Base-by-base conservation (phyloP, 768 basidiomycete genomes). In the Boletus fagicola region DNA sequence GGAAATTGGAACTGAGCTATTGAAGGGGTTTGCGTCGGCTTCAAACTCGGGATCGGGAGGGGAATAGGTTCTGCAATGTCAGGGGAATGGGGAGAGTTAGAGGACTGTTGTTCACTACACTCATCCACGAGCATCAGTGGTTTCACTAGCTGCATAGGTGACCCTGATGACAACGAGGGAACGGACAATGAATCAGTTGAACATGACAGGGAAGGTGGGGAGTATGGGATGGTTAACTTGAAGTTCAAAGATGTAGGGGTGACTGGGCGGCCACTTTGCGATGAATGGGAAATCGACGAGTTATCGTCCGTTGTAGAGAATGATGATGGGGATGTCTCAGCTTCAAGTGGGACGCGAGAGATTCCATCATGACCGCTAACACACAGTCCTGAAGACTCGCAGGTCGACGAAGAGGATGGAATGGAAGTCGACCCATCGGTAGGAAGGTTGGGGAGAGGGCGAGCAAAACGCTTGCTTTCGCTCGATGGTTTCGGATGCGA, bases 111-210 rank as follows among this genome's bases (percentile, higher is more conserved):
- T 49, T 71, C 71, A 51, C 33, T 56, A 49, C 57, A 63, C 20
- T 74, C 74, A 57, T 72, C 70, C 49, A 66, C 59, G 15, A 76
- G 65, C 5, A 72, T 71, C 30, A 82, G 66, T 60, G 79, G 62
- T 56, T 78, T 80, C 31, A 72, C 49, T 54, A 65, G 54, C 26
- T 61, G 62, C 20, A 68, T 57, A 5, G 72, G 71, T 36, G 71
- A 72, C 4, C 57, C 80, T 15, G 85, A 85, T 9, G 82, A 80
- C 7, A 77, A 75, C 3, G 81, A 77, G 3, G 80, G 81, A 13
- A 84, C 80, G 11, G 77, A 78, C 49, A 87, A 65, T 1, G 87
- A 88, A 58, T 87, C 86, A 0, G 80, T 77, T 5, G 83, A 85
- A 6, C 82, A 81, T 6, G 83, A 80, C 9, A 85, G 72, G 12